Percentiles rank a stretch among this genome's conserved stretches.
phyloP scores from a whole-genome alignment of 1,284 basidiomycete species.

The Mycosarcoma mackinlayi region DNA sequence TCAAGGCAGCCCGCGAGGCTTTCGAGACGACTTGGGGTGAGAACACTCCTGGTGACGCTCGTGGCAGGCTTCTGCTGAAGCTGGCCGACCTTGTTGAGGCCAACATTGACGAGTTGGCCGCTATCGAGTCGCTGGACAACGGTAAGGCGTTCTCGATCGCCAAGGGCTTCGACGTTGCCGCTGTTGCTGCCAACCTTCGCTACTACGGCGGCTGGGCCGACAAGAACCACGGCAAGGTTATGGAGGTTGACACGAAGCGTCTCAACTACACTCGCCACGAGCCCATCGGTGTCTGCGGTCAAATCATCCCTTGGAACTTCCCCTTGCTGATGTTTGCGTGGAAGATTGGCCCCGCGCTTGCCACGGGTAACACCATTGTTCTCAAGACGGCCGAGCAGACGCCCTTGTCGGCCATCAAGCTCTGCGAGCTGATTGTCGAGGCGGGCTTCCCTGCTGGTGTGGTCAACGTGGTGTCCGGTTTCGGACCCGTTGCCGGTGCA shows the following conservation, averaged over 20 bases:
- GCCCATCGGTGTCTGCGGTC: constrained; percentile 84
- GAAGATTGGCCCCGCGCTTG: constrained; percentile 74
- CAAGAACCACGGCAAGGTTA: constrained; percentile 84
- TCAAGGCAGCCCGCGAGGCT: constrained; percentile 60
- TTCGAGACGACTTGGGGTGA: constrained; percentile 60
- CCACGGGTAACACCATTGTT: constrained; percentile 70
- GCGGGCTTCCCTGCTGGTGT: constrained; percentile 83
- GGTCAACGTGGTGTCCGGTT: constrained; percentile 80
- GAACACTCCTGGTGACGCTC: constrained; percentile 73
- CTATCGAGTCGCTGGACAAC: constrained; percentile 75
- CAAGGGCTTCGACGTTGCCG: constrained; percentile 77
- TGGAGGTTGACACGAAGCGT: constrained; percentile 84
- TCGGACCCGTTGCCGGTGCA: constrained; percentile 84
- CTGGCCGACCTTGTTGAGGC: constrained; percentile 81
- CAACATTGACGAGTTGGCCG: constrained; percentile 76
- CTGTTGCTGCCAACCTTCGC: constrained; percentile 73
- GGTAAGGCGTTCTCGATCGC: constrained; percentile 80
- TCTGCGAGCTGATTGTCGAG: constrained; percentile 79
- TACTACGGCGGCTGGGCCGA: constrained; percentile 79
- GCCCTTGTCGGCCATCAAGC: constrained; percentile 76
- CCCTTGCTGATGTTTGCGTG: constrained; percentile 71
- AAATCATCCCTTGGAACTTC: constrained; percentile 75
- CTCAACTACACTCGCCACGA: constrained; percentile 79
- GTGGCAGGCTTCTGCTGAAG: constrained; percentile 75
- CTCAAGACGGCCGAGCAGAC: constrained; percentile 79